Evolutionary conservation across 352 stramenopile species (phyloP).

Genomic region (Pythium pectinolyticum): DNA sequence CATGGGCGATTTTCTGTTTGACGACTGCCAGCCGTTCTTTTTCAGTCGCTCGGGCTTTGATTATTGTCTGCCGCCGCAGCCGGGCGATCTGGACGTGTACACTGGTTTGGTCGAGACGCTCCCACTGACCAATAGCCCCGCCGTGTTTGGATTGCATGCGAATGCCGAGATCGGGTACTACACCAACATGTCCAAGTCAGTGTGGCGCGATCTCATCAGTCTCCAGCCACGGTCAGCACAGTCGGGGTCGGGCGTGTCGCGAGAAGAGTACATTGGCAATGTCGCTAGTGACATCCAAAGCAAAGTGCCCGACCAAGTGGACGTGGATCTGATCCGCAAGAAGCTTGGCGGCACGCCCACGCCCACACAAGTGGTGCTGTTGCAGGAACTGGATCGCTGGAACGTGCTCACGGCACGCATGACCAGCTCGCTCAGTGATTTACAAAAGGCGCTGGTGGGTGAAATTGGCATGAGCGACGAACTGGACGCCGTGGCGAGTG

Average conservation of each 20-base stretch:
- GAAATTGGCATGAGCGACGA: constrained; percentile 97
- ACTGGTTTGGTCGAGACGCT: constrained; percentile 84
- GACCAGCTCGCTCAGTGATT: constrained; percentile 79
- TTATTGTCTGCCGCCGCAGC: constrained; percentile 73
- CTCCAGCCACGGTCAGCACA: constrained; percentile 88
- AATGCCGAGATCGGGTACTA: constrained; percentile 97
- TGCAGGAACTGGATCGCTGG: constrained; percentile 95
- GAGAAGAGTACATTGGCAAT: constrained; percentile 92
- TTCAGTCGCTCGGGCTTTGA: constrained; percentile 94
- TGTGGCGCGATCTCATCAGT: constrained; percentile 93
- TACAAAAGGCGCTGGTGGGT: constrained; percentile 92
- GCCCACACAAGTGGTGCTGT: constrained; percentile 90
- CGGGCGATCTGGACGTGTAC: constrained; percentile 78
- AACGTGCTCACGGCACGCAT: constrained; percentile 90
- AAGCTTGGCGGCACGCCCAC: constrained; percentile 67
- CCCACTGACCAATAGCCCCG: constrained; percentile 92
- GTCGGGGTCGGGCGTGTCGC: constrained; percentile 74
- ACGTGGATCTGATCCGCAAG: constrained; percentile 89
- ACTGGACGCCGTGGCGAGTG: constrained; percentile 90
- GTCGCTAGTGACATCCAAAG: constrained; percentile 90
- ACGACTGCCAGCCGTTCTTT: constrained; percentile 93
- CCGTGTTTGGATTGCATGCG: constrained; percentile 94
- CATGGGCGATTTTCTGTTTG: constrained; percentile 97
- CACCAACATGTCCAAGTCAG: constrained; percentile 92
- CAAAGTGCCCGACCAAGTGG: constrained; percentile 88